Evolutionary conservation across 179 eudicot genomes (phyloP), one percentile per base, ranked within the genome.

Genomic region (Silene noctiflora): DNA sequence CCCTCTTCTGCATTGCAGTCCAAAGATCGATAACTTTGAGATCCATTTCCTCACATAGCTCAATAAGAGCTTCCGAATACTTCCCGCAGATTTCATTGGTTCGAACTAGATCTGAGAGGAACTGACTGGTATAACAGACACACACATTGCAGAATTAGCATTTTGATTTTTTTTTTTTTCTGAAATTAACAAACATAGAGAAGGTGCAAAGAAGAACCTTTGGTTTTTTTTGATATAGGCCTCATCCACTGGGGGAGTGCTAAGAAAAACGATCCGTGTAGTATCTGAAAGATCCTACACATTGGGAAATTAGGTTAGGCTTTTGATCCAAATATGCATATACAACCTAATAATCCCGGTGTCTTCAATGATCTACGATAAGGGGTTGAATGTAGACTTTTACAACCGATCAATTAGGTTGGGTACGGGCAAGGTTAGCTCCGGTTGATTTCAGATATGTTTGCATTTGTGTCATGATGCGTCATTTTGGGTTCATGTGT

Each of bases 231-330:
- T 81, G 59, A 91, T 69, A 63, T 72, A 79, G 24, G 19, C 89
- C 78, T 93, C 95, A 71, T 95, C 88, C 71, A 92, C 92, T 3
- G 99, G 96, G 48, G 99, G 99, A 75, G 85, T 81, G 76, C 80
- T 82, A 60, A 95, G 96, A 81, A 91, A 95, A 77, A 95, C 91
- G 78, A 95, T 31, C 68, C 97, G 85, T 22, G 90, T 94, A 77
- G 85, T 79, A 67, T 89, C 91, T 53, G 97, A 95, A 77, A 95
- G 97, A 77, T 84, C 83, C 99, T 95, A 75, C 87, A 39, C 73
- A 71, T 74, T 60, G 46, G 42, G 67, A 51, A 7, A 51, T 53
- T 53, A 65, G 58, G 74, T 71, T 59, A 74, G 83, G 56, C 62
- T 58, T 19, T n/a, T 60, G 44, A 51, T 42, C 31, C 7, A 75